A percentile compares a stretch with the other conserved stretches of the same genome.
Conservation (phyloP, 257 asterid genomes). For the Petunia secreta region DNA sequence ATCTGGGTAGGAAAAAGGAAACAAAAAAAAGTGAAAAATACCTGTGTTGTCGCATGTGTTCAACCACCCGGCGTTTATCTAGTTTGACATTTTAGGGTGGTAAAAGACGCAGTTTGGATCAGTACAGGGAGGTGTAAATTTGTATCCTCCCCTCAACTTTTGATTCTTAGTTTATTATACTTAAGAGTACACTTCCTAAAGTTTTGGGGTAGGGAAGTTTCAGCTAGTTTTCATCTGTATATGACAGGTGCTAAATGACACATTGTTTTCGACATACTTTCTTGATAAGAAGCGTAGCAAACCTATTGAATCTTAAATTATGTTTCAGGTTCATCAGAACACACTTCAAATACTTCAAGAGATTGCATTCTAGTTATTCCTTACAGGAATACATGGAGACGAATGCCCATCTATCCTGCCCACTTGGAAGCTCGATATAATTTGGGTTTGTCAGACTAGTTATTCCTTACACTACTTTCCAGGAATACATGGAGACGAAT, state of each 20-base stretch:
- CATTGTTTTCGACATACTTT: not conserved
- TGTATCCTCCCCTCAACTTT: not conserved
- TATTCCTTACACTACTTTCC: not conserved
- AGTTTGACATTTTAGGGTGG: too few relatives aligned
- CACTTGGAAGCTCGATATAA: slow-evolving; percentile 2
- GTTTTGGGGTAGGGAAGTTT: not conserved
- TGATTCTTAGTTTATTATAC: not conserved
- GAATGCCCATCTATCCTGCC: slow-evolving; percentile 1
- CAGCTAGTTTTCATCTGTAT: not conserved
- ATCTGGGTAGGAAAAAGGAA: too few relatives aligned
- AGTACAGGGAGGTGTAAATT: too few relatives aligned
- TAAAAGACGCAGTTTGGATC: too few relatives aligned
- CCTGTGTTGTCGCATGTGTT: too few relatives aligned
- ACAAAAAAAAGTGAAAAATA: too few relatives aligned
- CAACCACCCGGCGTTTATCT: too few relatives aligned
- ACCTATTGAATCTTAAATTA: slow-evolving; percentile 28
- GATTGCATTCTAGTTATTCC: slow-evolving; percentile 70
- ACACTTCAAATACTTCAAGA: slow-evolving; percentile 96
- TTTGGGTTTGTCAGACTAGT: slow-evolving; percentile 52
- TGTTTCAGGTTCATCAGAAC: slow-evolving; percentile 87
- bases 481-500: not conserved
- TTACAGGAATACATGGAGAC: not conserved
- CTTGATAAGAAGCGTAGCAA: slow-evolving; percentile 4
- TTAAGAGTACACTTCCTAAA: slow-evolving; percentile 14
- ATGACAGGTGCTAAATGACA: slow-evolving; percentile 12